A percentile compares a stretch with the other conserved stretches of the same genome.
Conservation (phyloP, 23 red algal genomes). For the Pyropia yezoensis region DNA sequence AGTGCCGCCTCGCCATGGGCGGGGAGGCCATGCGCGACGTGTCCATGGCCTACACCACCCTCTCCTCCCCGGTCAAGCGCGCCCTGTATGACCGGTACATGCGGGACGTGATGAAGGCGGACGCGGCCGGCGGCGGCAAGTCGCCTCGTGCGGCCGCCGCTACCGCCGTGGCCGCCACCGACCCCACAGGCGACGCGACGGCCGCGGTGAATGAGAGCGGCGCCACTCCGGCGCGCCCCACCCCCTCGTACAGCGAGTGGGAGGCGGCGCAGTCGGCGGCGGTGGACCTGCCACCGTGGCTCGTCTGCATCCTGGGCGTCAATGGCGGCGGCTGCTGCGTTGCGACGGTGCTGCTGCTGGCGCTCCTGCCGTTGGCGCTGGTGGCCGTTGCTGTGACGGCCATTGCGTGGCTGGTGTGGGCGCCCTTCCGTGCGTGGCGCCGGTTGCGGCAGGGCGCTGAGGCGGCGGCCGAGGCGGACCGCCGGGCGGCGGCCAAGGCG, state of each 20-base stretch:
- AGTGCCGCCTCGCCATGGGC: conserved; percentile 6
- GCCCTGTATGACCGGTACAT: conserved; percentile 14
- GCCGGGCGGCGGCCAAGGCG: too few relatives aligned
- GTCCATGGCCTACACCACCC: conserved; percentile 9
- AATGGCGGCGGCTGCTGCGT: conserved; percentile 9
- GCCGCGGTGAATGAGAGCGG: too few relatives aligned
- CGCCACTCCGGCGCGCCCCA: too few relatives aligned
- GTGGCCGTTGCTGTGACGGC: neutral
- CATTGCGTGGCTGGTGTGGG: neutral
- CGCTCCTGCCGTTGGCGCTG: neutral
- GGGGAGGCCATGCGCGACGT: conserved; percentile 17
- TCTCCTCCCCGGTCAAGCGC: conserved; percentile 5
- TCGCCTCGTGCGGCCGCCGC: too few relatives aligned
- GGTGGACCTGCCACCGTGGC: conserved; percentile 7
- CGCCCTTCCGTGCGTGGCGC: too few relatives aligned
- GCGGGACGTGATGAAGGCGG: neutral
- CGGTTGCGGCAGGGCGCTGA: too few relatives aligned
- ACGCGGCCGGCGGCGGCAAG: neutral
- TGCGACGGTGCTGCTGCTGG: neutral
- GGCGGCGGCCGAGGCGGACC: too few relatives aligned
- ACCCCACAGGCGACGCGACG: neutral
- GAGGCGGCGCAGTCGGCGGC: conserved; percentile 11
- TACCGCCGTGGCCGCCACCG: too few relatives aligned
- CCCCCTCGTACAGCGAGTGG: conserved; percentile 9
- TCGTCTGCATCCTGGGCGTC: conserved; percentile 4